Evolutionary conservation across 148 eudicot species (phyloP).

Genomic region (Heliamphora exappendiculata): DNA sequence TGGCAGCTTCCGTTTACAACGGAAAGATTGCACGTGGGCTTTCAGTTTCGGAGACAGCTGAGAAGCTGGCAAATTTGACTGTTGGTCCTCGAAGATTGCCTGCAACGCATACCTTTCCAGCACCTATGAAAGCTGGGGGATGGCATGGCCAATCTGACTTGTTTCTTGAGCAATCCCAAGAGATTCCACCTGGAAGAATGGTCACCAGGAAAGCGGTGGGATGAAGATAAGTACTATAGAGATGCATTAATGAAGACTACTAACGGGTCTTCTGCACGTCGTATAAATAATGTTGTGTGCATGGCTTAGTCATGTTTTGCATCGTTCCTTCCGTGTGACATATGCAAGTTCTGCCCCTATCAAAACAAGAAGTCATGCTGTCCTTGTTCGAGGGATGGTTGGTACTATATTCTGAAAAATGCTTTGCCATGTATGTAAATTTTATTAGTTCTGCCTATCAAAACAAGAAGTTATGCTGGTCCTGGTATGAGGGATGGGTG

Average conservation of each 20-base stretch:
- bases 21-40: conserved; percentile 43
- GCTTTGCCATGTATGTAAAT: no score
- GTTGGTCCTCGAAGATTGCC: conserved; percentile 40
- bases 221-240: conserved; percentile 18
- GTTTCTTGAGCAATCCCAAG: conserved; percentile 45
- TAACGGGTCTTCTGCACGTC: background rate
- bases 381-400: no score
- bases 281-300: background rate
- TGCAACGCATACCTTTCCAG: conserved; percentile 43
- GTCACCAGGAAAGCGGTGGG: conserved; percentile 64
- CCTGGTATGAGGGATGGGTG: background rate
- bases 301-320: background rate
- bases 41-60: conserved; percentile 45
- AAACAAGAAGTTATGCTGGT: no score
- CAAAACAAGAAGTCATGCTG: no score
- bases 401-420: no score
- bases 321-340: background rate
- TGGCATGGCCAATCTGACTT: conserved; percentile 58
- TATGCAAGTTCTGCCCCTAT: background rate
- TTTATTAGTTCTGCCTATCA: background rate
- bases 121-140: conserved; percentile 90
- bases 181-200: conserved; percentile 42
- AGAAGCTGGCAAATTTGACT: conserved; percentile 56
- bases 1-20: conserved; percentile 31
- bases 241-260: background rate